Conservation (phyloP, 352 stramenopile genomes). For the Globisporangium viniferum region DNA sequence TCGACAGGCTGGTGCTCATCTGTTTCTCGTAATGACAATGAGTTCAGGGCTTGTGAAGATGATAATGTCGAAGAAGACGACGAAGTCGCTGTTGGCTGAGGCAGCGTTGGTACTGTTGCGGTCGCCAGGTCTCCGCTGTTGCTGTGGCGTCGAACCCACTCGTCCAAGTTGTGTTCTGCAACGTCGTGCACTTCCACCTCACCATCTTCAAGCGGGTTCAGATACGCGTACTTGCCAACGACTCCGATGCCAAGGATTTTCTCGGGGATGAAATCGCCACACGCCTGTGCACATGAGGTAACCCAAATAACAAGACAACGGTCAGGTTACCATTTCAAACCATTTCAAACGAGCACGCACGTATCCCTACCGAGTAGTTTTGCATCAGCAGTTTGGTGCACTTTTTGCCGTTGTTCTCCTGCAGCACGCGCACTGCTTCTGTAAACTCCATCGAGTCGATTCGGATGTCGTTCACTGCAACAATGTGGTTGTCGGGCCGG, state of each 20-base stretch:
- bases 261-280: constrained; percentile 84
- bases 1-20: neutral
- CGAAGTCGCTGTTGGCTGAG: neutral
- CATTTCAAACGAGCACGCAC: neutral
- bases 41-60: neutral
- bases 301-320: neutral
- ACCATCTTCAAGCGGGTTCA: constrained; percentile 57
- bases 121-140: constrained; percentile 20
- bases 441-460: constrained; percentile 83
- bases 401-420: constrained; percentile 84
- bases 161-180: constrained; percentile 53
- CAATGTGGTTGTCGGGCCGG: constrained; percentile 81
- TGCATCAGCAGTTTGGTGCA: constrained; percentile 88
- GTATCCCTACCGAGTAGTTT: constrained; percentile 63
- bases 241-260: constrained; percentile 83
- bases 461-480: constrained; percentile 84
- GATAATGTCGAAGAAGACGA: neutral
- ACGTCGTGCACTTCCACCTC: constrained; percentile 24
- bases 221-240: constrained; percentile 74
- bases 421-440: constrained; percentile 70
- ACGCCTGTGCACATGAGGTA: constrained; percentile 27
- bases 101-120: constrained; percentile 21
- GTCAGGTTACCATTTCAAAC: neutral
- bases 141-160: constrained; percentile 46
- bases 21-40: neutral